These are phyloP conservation scores for Pseudocohnilembus persalinus DNA, from an alignment of 169 alveolate species.

Conservation along the genomic window DNA sequence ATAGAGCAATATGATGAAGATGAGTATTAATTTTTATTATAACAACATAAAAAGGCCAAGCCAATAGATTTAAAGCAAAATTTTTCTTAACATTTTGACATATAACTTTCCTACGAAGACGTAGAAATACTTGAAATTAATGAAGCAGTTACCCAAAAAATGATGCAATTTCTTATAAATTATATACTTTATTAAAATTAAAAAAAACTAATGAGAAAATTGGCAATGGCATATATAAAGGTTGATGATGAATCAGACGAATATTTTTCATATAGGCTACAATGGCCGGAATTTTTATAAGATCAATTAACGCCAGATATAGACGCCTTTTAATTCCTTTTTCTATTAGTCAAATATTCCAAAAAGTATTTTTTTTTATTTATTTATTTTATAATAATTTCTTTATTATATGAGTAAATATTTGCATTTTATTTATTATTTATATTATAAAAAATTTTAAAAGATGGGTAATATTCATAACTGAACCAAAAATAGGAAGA, in stretches of 20 bases:
- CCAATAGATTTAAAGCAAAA: not conserved
- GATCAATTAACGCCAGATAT: not conserved
- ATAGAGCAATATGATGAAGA: not conserved
- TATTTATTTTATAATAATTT: too few species aligned
- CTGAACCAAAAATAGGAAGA: not conserved
- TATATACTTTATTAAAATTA: not conserved
- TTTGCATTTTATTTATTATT: too few species aligned
- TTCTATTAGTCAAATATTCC: not conserved
- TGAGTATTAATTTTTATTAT: not conserved
- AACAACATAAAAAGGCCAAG: not conserved
- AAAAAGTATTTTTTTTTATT: too few species aligned
- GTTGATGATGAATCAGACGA: not conserved
- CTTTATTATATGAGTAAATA: too few species aligned
- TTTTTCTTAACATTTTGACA: not conserved
- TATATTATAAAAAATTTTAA: too few species aligned
- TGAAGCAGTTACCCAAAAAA: not conserved
- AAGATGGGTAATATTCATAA: not conserved
- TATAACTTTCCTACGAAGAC: not conserved
- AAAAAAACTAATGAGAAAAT: not conserved
- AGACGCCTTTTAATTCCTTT: not conserved
- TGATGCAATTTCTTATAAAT: not conserved
- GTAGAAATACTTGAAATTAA: not conserved
- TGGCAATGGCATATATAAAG: not conserved
- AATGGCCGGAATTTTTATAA: not conserved
- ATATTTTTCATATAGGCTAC: not conserved